Evolutionary conservation across 768 basidiomycete species (phyloP), one percentile per base, ranked within the genome.

Genomic region (Tephrocybe sp.): DNA sequence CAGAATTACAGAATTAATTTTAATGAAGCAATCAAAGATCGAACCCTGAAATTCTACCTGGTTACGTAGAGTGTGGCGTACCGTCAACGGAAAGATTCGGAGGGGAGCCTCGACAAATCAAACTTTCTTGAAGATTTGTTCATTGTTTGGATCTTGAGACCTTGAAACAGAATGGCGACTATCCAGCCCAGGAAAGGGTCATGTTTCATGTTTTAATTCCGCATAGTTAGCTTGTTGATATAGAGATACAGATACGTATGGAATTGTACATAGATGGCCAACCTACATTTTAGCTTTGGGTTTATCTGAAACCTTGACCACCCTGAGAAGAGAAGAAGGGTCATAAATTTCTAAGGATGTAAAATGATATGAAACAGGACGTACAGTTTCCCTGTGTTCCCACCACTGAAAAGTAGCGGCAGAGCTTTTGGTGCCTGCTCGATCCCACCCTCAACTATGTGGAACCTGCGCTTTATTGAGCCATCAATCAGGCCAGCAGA

Each of bases 401-500:
- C 85, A 23, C 92, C 91, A 11, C 69, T 78, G 70, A 83, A 94
- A 10, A 95, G 69, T 73, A 90, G 65, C 0, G 77, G 80, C 37
- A 93, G 67, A n/a, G 86, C 79, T 17, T 73, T 71, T 1, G 90
- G 87, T 14, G 88, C 88, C 46, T 85, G 80, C 57, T 89, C 82
- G 38, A 92, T 67, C 2, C 90, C 75, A 20, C 75, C 90, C 45
- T 88, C 74, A 0, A 93, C 80, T 33, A 93, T 69, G 61, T 93
- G 90, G 69, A 88, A 91, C 57, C 84, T 87, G 14, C 86, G 76
- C 65, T 91, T 87, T 51, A 95, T 68, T n/a, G 83, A 77, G 5
- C 91, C 90, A 21, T 83, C 80, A 17, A 66, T 66, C 15, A 94
- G 70, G 54, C 80, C 84, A 21, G 71, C 63, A 0, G 77, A 73